These are phyloP conservation scores for Arabis alpina DNA, from an alignment of 345 rosid genomes.

Conservation along the genomic window DNA sequence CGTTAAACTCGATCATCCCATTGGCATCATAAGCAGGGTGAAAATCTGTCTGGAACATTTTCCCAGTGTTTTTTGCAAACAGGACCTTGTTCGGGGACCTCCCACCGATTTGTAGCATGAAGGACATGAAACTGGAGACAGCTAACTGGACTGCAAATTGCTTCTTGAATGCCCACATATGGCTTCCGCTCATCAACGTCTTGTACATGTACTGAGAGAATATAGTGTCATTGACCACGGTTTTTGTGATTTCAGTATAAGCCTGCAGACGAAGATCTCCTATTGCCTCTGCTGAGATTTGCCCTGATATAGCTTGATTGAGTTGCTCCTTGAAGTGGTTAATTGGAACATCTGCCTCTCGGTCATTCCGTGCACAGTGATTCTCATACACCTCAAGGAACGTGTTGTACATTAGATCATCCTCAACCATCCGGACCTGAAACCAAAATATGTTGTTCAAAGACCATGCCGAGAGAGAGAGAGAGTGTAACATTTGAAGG, in stretches of 20 bases:
- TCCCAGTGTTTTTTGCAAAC: conserved; percentile 97
- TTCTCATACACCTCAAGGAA: conserved; percentile 98
- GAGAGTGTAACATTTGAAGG: background rate
- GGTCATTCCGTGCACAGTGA: conserved; percentile 89
- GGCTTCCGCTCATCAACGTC: conserved; percentile 80
- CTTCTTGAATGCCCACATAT: conserved; percentile 98
- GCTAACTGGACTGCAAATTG: conserved; percentile 98
- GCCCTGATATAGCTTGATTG: conserved; percentile 93
- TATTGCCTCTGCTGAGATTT: conserved; percentile 80
- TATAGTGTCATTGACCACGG: conserved; percentile 69
- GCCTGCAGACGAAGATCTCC: conserved; percentile 97
- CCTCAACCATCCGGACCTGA: conserved; percentile 99
- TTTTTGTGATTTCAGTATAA: conserved; percentile 79
- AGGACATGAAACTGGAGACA: conserved; percentile 97
- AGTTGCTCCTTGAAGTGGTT: conserved; percentile 91
- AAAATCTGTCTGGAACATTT: conserved; percentile 94
- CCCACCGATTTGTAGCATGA: conserved; percentile 96
- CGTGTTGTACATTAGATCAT: conserved; percentile 93
- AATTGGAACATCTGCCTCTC: conserved; percentile 91
- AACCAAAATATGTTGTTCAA: conserved; percentile 6
- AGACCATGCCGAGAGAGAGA: conserved; percentile 3
- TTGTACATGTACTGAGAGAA: conserved; percentile 98
- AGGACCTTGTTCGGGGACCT: conserved; percentile 96
- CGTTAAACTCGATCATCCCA: conserved; percentile 91
- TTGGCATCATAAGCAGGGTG: conserved; percentile 92